Conservation (phyloP, 1,139 yeast species). For the Geotrichum aggregatum region DNA sequence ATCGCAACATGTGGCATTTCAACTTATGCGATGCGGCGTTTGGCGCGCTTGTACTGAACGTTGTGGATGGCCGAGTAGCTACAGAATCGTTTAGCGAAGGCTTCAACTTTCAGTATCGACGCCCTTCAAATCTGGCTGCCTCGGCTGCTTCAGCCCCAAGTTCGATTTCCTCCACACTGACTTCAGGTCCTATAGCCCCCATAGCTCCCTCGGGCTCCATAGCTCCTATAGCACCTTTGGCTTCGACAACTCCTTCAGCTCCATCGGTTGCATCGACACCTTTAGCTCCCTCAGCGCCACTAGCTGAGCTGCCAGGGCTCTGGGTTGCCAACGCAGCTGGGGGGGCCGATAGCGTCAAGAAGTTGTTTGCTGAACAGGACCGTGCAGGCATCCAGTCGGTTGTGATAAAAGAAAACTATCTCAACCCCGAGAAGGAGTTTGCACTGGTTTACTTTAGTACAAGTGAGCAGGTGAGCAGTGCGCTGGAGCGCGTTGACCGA, state of each 20-base stretch:
- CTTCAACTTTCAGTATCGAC: slow-evolving; percentile 48
- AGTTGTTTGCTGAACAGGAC: slow-evolving; percentile 37
- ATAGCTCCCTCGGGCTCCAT: background rate
- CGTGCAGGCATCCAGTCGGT: slow-evolving; percentile 35
- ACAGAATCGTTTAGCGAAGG: slow-evolving; percentile 47
- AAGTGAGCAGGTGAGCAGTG: slow-evolving; percentile 37
- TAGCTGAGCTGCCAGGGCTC: slow-evolving; percentile 34
- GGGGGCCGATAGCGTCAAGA: slow-evolving; percentile 35
- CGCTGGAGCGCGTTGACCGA: slow-evolving; percentile 37
- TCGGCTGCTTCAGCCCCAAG: background rate
- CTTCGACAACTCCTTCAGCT: background rate
- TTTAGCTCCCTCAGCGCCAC: slow-evolving; percentile 2
- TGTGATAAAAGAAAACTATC: slow-evolving; percentile 30
- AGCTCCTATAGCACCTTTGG: slow-evolving; percentile 2
- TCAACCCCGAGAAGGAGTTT: slow-evolving; percentile 33
- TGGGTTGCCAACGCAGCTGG: slow-evolving; percentile 41
- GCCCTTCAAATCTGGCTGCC: background rate
- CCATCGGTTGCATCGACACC: background rate
- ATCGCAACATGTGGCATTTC: slow-evolving; percentile 73
- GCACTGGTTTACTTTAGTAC: slow-evolving; percentile 41
- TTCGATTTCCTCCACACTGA: slow-evolving; percentile 8
- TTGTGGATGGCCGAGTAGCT: slow-evolving; percentile 43
- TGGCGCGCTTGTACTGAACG: slow-evolving; percentile 44
- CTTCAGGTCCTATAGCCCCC: slow-evolving; percentile 7
- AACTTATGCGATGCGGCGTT: slow-evolving; percentile 58